These are phyloP conservation scores for Amborella trichopoda DNA, from an alignment of 164 flowering plant genomes.

Conservation along the genomic window DNA sequence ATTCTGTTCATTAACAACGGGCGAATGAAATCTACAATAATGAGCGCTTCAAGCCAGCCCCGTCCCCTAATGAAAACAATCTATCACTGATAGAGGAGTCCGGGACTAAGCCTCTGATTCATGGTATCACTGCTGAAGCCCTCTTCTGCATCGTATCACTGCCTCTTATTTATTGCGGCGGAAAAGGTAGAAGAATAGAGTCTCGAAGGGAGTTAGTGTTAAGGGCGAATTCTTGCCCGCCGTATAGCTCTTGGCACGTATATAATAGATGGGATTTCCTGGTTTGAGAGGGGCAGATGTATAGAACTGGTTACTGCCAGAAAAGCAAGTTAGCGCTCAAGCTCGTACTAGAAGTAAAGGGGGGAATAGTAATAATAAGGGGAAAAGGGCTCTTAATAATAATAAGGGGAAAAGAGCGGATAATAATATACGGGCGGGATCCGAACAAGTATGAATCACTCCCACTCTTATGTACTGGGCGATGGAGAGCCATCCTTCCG, in stretches of 20 bases:
- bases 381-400: too few species aligned
- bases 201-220: not conserved
- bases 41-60: slow-evolving; percentile 1
- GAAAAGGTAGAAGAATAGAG: not conserved
- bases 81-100: slow-evolving; percentile 1
- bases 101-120: not conserved
- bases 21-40: too few species aligned
- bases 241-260: not conserved
- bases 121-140: not conserved
- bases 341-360: not conserved
- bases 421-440: not conserved
- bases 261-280: not conserved
- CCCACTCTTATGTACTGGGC: slow-evolving; percentile 1
- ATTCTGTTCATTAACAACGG: not conserved
- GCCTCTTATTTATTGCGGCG: not conserved
- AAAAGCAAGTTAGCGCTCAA: not conserved
- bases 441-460: not conserved
- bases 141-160: not conserved
- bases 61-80: not conserved
- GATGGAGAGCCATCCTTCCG: not conserved
- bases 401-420: not conserved
- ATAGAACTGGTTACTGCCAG: not conserved
- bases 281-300: slow-evolving; percentile 1
- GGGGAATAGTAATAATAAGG: too few species aligned
- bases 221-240: not conserved